Evolutionary conservation across 1,284 basidiomycete genomes (phyloP), one percentile per base, ranked within the genome.

Genomic region (Dichomitus squalens): DNA sequence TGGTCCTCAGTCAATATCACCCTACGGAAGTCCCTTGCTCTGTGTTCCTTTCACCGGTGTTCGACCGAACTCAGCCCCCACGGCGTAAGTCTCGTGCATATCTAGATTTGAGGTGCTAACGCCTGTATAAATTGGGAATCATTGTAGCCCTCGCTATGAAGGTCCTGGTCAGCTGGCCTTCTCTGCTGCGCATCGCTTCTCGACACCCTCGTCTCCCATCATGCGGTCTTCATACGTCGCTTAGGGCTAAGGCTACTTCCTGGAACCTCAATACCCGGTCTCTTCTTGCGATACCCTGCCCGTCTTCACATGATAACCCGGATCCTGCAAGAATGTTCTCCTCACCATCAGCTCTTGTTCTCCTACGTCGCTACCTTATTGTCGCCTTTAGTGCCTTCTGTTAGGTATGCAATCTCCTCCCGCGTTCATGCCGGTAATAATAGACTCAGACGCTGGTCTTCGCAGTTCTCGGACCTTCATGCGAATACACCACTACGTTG

Each of bases 1-100:
- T 25, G 61, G 66, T 39, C 62, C 60, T 48, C 60, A 63, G 16
- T 50, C 63, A 7, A 50, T 64, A 40, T 59, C 65, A 11, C 43
- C 57, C n/a, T 63, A 64, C 27, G 63, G 63, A 29, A 64, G 55
- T 33, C 63, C 63, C 11, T 39, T 65, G 23, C 59, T 68, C n/a
- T 66, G 61, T 53, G 65, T 64, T 23, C 67, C 69, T 9, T 51
- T 64, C 34, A 49, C 51, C 34, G 63, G 57, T 16, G 49, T 62
- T 7, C 51, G 69, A 18, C 69, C 69, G 0, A 69, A 59, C 41
- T 72, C 71, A 38, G 71, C 71, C 34, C 71, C 71, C 9, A 68
- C 67, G 8, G 55, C 60, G 68, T 72, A 53, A 25, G 52, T 53
- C 20, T n/a, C 39, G 25, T 8, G 23, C 18, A 11, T 12, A 5